Conservation (phyloP, 345 rosid genomes). For the Aethionema arabicum region DNA sequence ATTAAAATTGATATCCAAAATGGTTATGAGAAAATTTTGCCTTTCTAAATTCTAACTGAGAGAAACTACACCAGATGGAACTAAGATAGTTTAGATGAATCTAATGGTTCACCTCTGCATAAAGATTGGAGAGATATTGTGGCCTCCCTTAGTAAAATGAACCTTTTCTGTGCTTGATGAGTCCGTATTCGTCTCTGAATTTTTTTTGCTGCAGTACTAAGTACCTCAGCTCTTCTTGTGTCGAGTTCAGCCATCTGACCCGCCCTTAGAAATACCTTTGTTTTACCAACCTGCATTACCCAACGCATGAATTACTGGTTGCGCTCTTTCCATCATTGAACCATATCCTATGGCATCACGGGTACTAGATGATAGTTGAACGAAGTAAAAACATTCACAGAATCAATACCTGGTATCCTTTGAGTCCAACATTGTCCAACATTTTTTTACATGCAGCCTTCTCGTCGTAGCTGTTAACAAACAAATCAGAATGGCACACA, state of each 20-base stretch:
- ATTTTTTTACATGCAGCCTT: slow-evolving; percentile 68
- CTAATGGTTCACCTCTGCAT: slow-evolving; percentile 59
- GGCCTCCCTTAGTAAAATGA: slow-evolving; percentile 64
- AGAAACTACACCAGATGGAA: too few species aligned
- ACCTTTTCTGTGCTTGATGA: slow-evolving; percentile 65
- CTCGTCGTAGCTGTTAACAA: slow-evolving; percentile 70
- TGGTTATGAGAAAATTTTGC: too few species aligned
- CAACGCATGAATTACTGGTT: slow-evolving; percentile 12
- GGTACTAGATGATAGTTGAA: too few species aligned
- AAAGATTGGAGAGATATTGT: slow-evolving; percentile 55
- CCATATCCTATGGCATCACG: neutral
- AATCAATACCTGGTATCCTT: slow-evolving; percentile 80
- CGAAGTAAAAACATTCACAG: slow-evolving; percentile 5
- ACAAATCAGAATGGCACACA: neutral
- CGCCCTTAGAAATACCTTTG: slow-evolving; percentile 90
- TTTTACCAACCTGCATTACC: slow-evolving; percentile 79
- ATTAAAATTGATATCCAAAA: too few species aligned
- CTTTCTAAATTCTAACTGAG: too few species aligned
- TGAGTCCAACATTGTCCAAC: slow-evolving; percentile 76
- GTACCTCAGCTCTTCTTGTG: slow-evolving; percentile 77
- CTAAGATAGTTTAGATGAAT: neutral
- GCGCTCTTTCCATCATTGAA: neutral
- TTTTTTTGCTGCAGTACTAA: slow-evolving; percentile 74
- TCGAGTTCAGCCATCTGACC: slow-evolving; percentile 99
- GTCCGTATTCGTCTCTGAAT: slow-evolving; percentile 78